A percentile compares a stretch with the other conserved stretches of the same genome.
phyloP scores from a whole-genome alignment of 768 basidiomycete species.

The Mycena haematopus region DNA sequence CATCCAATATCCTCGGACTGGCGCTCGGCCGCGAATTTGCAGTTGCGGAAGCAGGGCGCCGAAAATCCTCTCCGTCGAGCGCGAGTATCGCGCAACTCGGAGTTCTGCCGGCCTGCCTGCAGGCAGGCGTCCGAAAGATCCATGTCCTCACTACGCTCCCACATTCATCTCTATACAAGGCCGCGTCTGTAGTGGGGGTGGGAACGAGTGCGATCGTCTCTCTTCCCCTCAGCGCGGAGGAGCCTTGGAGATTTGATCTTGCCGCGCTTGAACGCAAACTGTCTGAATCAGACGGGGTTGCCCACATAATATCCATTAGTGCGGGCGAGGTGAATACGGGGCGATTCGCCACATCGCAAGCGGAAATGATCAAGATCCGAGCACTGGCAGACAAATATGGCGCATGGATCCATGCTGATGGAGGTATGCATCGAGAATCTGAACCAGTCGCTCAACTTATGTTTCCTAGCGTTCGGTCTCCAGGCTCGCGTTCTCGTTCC shows the following conservation, averaged over 20 bases:
- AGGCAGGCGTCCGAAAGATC: conserved; percentile 22
- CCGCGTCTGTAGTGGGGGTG: conserved; percentile 16
- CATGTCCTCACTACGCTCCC: conserved; percentile 22
- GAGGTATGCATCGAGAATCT: conserved; percentile 10
- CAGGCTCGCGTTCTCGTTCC: conserved; percentile 18
- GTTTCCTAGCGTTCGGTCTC: conserved; percentile 23
- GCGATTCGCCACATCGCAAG: conserved; percentile 20
- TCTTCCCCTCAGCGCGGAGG: conserved; percentile 20
- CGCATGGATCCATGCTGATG: conserved; percentile 28
- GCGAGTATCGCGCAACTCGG: conserved; percentile 24
- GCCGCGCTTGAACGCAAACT: conserved; percentile 11
- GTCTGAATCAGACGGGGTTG: background rate
- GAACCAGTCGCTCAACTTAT: background rate
- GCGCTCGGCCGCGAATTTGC: conserved; percentile 23
- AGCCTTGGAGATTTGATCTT: conserved; percentile 25
- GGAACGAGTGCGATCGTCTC: conserved; percentile 5
- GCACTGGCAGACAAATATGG: conserved; percentile 21
- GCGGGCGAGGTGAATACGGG: conserved; percentile 27
- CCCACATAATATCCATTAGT: conserved; percentile 21
- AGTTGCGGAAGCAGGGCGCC: conserved; percentile 24
- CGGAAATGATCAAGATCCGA: conserved; percentile 23
- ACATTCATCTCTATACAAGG: conserved; percentile 26
- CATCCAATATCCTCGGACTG: conserved; percentile 22
- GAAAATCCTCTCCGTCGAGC: conserved; percentile 6
- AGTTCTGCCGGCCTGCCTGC: conserved; percentile 10